Evolutionary conservation across 2,329 filamentous ascomycete genomes (phyloP), one percentile per base, ranked within the genome.

Genomic region (Fusarium transvaalense): DNA sequence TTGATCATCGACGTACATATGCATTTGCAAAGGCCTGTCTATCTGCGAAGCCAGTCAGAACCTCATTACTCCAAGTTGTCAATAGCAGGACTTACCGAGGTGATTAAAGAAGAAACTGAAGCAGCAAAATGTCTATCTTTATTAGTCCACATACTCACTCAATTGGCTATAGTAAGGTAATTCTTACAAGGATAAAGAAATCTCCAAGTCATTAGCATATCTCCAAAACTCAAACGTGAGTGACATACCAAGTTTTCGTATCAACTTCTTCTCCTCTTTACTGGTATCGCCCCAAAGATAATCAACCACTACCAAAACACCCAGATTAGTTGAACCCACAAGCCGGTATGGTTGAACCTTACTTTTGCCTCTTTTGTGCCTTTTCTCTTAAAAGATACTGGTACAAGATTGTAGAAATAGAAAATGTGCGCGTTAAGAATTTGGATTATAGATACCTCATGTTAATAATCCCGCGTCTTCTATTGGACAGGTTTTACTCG

Each of bases 101-200:
- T 69, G 66, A 3, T 69, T 69, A 1, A 69, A 69, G 17, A 69
- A 69, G 54, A 69, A 69, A 42, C 66, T 69, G 0, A 70, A 60
- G 21, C 66, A 69, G 9, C 50, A 70, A 19, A 70, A 69, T 0
- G 66, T 70, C 66, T 69, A 6, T 0, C 4, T 2, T 0, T 0
- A 10, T 31, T 2, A 52, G 39, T 15, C 38, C 7, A 19, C 6
- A 19, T 2, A 9, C 25, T n/a, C n/a, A n/a, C n/a, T n/a, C 5
- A 1, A 0, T 1, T 31, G 10, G 5, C 23, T 10, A 10, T 0
- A 5, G 4, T 1, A 2, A 1, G 5, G 14, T 1, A 3, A 2
- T 6, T 13, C 73, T 32, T 29, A 76, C 74, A 38, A 78, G 59
- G 27, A 78, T 78, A 46, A 77, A 78, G 55, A 78, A 78, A 62